Base-by-base conservation (phyloP, 2,329 filamentous ascomycete species). In the Phaeosphaeriaceae sp. region DNA sequence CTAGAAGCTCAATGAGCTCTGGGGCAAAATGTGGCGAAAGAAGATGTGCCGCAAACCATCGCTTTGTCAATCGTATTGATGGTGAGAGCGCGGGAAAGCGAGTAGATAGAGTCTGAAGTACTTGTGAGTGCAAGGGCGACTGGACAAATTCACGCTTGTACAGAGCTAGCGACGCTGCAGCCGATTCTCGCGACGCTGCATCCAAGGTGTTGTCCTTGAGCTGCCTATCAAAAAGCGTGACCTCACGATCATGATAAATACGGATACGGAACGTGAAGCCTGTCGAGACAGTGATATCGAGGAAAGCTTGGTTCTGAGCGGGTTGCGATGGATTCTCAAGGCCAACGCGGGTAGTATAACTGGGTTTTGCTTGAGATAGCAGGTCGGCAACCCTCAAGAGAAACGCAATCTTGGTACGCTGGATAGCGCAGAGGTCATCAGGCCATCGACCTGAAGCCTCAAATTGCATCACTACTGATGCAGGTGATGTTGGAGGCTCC, bases 361-460 rank as follows among this genome's bases (percentile, higher is more conserved):
- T 80, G 7, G 82, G 78, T 32, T 87, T 83, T 2, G 79, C 75
- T 15, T 83, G 80, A 61, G 87, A 84, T 3, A 97, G 76, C 3
- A 94, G 81, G 42, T 87, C 85, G 41, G 87, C 85, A 48, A 96
- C 86, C 63, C 85, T 87, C 7, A 88, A 73, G 8, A 90, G 79
- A 68, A 99, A 96, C 3, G 95, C 94, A 32, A 95, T 83, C 74
- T 99, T 99, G 11, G 92, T 92, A 66, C 92, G 86, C 71, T 99
- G 94, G 47, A 97, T 96, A 4, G 93, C 92, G 3, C 84, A 84
- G 7, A 97, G 76, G 66, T 95, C 91, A 67, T 97, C 92, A 0
- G 94, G 94, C 94, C 94, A 99, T 60, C 90, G 88, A 37, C 86
- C 87, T 6, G 94, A 97, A 4, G 89, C 90, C 75, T 99, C 94